phyloP scores from a whole-genome alignment of 177 flowering plant genomes.

The Vitis hybrid region DNA sequence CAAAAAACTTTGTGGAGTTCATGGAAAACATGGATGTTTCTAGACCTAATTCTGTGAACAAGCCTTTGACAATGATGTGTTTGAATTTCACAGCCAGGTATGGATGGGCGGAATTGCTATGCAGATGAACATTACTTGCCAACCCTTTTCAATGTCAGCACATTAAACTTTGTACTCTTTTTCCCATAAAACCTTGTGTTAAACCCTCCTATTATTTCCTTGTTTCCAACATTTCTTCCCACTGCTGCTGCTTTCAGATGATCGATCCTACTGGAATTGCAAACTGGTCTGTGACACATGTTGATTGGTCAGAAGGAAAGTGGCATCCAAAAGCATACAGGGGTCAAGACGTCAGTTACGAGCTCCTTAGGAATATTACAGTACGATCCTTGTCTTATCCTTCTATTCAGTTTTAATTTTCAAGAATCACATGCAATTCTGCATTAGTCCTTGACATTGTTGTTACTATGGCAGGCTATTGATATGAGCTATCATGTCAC shows the following conservation, averaged over 20 bases:
- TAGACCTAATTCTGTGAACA: not conserved
- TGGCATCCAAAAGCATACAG: conserved; percentile 56
- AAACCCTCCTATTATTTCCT: not conserved
- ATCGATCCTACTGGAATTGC: conserved; percentile 57
- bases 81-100: conserved; percentile 21
- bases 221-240: not conserved
- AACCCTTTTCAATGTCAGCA: conserved; percentile 26
- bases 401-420: not conserved
- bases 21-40: not conserved
- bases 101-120: conserved; percentile 30
- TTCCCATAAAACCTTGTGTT: not conserved
- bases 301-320: conserved; percentile 66
- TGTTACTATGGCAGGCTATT: conserved; percentile 20
- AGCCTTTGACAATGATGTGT: not conserved
- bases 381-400: conserved; percentile 21
- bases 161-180: not conserved
- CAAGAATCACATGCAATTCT: not conserved
- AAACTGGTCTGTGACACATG: conserved; percentile 64
- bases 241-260: conserved; percentile 30
- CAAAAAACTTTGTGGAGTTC: not conserved
- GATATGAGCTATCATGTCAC: conserved; percentile 23
- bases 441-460: not conserved
- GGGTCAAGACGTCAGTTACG: conserved; percentile 32
- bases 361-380: conserved; percentile 42
- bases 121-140: conserved; percentile 34